A percentile compares a stretch with the other conserved stretches of the same genome.
Conservation (phyloP, 2,329 filamentous ascomycete genomes). For the Plenodomus biglobosus region DNA sequence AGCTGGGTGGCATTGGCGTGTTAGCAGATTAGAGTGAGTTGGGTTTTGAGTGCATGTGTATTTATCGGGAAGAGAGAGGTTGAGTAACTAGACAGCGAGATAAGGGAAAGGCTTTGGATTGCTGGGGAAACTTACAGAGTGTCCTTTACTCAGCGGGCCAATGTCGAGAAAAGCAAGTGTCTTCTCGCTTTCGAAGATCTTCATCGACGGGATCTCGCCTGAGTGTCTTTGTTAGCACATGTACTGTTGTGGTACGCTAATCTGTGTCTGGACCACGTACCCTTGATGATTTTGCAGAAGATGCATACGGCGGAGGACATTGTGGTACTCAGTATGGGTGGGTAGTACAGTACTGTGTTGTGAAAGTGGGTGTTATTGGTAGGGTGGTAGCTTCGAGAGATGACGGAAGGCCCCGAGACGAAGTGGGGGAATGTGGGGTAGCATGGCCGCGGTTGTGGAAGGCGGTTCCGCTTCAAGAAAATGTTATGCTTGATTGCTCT, state of each 20-base stretch:
- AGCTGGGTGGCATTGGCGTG: constrained; percentile 65
- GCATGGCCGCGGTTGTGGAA: background rate
- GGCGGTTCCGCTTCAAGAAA: too few species aligned
- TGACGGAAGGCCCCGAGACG: constrained; percentile 9
- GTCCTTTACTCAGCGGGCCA: constrained; percentile 81
- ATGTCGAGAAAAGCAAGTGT: constrained; percentile 96
- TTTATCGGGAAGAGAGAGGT: too few species aligned
- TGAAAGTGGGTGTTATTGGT: constrained; percentile 25
- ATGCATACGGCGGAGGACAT: constrained; percentile 76
- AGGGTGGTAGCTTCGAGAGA: constrained; percentile 4
- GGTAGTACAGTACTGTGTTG: constrained; percentile 10
- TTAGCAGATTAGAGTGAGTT: too few species aligned
- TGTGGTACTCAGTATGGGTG: constrained; percentile 35
- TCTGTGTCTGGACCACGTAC: constrained; percentile 48
- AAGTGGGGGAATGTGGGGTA: constrained; percentile 26
- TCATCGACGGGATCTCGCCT: constrained; percentile 96
- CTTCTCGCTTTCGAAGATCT: constrained; percentile 93
- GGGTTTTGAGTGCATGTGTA: too few species aligned
- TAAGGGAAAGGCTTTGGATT: background rate
- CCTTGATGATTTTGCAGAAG: constrained; percentile 98
- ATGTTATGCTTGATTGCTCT: too few species aligned
- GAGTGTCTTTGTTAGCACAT: background rate
- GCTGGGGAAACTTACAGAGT: constrained; percentile 68
- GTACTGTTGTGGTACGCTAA: background rate
- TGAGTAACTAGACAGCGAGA: too few species aligned